Base-by-base conservation (phyloP, 192 early-diverging fungal genomes). In the Umbelopsis ramanniana region DNA sequence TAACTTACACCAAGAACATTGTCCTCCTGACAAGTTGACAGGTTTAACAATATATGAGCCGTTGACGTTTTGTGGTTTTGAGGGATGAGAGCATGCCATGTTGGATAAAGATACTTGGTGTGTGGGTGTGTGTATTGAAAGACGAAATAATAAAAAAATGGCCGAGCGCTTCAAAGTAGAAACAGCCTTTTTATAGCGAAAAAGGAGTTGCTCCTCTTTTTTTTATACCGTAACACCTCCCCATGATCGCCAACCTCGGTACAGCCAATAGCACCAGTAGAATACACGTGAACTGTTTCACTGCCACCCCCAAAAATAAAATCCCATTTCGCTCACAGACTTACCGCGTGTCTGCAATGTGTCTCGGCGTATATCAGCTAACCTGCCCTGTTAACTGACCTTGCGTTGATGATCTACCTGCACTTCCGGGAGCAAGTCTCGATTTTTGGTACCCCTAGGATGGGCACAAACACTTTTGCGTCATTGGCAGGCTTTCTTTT, bases 261-360 rank as follows among this genome's bases (percentile, higher is more conserved):
- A 63, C 57, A 63, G 57, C 57, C 57, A 63, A 63, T 63, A 37
- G 29, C 33, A 63, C 7, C 7, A 22, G 14, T 29, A 17, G 57
- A 63, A 29, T 63, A 35, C 57, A 63, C 57, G 57, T 26, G 57
- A 63, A 63, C 57, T 63, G 33, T 35, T 63, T 63, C 57, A 63
- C 40, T 43, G 11, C 40, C 40, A 43, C 57, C 24, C 57, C 57
- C 48, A 10, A 21, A 50, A 50, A 50, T 35, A 37, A 63, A 63
- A 63, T 3, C 17, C n/a, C 33, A 37, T 35, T n/a, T 63, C 57
- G 33, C 57, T 26, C 57, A 63, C 57, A 63, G 57, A 63, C 57
- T 29, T 63, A 63, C 57, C 57, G 57, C 57, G 57, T 63, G 57
- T 63, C 57, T 63, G 57, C 57, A 63, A 63, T 63, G 57, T 63